phyloP scores from a whole-genome alignment of 768 basidiomycete species.

The Suillus decipiens region DNA sequence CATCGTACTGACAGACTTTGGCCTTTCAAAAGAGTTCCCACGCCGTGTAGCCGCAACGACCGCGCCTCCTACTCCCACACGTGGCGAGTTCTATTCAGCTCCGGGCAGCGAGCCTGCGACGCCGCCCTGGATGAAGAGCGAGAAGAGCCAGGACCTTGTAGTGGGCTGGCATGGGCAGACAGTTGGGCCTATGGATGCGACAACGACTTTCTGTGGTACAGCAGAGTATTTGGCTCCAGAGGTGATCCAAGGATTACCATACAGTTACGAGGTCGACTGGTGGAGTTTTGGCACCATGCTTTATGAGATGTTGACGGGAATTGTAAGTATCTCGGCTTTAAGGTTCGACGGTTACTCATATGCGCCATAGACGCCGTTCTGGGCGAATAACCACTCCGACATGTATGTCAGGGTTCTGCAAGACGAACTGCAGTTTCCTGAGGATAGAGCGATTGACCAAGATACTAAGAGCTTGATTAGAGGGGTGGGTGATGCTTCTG shows the following conservation, averaged over 20 bases:
- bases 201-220: conserved; percentile 92
- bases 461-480: conserved; percentile 95
- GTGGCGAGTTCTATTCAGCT: conserved; percentile 57
- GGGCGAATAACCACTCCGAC: conserved; percentile 90
- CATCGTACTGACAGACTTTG: conserved; percentile 97
- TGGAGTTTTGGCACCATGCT: conserved; percentile 99
- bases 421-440: conserved; percentile 87
- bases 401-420: conserved; percentile 94
- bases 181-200: conserved; percentile 58
- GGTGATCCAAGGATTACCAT: conserved; percentile 87
- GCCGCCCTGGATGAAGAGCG: conserved; percentile 81
- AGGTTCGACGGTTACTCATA: conserved; percentile 21
- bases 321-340: conserved; percentile 56
- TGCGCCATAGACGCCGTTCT: conserved; percentile 75
- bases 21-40: conserved; percentile 89
- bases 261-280: conserved; percentile 96
- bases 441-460: conserved; percentile 89
- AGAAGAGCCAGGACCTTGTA: conserved; percentile 53
- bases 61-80: conserved; percentile 57
- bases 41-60: conserved; percentile 47
- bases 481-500: conserved; percentile 60
- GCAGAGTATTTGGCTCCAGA: conserved; percentile 97
- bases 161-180: conserved; percentile 59
- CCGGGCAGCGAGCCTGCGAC: conserved; percentile 42
- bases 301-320: conserved; percentile 95